Evolutionary conservation across 129 eudicot genomes (phyloP).

Genomic region (Artemisia tridentata): DNA sequence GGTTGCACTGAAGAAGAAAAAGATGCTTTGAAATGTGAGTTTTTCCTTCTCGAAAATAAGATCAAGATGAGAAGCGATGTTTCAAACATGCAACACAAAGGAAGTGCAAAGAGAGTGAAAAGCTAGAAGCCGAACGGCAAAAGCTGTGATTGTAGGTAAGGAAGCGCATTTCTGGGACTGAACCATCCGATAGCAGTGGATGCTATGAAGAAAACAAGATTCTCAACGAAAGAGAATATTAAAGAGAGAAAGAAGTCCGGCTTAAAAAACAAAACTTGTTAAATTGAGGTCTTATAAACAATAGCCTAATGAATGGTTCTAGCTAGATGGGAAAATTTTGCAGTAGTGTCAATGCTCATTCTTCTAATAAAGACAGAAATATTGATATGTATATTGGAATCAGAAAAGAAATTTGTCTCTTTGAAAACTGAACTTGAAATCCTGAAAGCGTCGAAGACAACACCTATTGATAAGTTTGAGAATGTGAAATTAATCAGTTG

Average conservation of each 20-base stretch:
- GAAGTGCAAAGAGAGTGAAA: neutral
- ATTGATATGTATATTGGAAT: conserved; percentile 43
- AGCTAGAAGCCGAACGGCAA: conserved; percentile 72
- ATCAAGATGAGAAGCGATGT: conserved; percentile 51
- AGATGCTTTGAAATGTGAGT: conserved; percentile 61
- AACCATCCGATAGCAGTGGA: conserved; percentile 14
- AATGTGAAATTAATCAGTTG: conserved; percentile 43
- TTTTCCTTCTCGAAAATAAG: conserved; percentile 61
- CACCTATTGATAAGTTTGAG: conserved; percentile 50
- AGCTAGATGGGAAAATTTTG: conserved; percentile 2
- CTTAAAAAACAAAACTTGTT: conserved; percentile 28
- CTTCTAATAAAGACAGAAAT: conserved; percentile 9
- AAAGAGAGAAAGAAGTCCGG: conserved; percentile 51
- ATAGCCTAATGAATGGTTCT: no score
- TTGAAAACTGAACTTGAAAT: conserved; percentile 41
- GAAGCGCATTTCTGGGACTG: conserved; percentile 46
- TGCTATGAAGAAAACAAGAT: conserved; percentile 59
- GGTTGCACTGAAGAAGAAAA: conserved; percentile 67
- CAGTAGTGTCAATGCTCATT: conserved; percentile 34
- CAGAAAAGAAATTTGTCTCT: conserved; percentile 27
- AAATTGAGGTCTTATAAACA: conserved; percentile 25
- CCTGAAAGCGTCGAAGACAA: conserved; percentile 44
- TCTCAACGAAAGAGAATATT: conserved; percentile 45
- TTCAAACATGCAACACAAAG: conserved; percentile 35
- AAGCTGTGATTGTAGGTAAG: conserved; percentile 52